These are phyloP conservation scores for Nannochloropsis gaditana DNA, from an alignment of 108 stramenopile genomes.

Conservation along the genomic window DNA sequence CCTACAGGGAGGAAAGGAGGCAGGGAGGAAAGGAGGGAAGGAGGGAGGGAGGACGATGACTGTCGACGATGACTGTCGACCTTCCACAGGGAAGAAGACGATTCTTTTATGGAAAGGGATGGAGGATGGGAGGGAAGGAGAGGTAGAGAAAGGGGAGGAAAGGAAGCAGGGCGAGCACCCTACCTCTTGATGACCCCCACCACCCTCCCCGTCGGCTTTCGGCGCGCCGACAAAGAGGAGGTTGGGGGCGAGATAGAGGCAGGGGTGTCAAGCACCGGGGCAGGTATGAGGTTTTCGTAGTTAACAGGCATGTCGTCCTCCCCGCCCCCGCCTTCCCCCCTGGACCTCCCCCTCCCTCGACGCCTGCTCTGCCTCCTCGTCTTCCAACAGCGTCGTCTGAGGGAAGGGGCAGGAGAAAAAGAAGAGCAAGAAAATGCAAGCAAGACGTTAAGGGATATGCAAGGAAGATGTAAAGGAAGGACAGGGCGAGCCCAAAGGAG, in stretches of 20 bases:
- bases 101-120: background rate
- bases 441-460: too few relatives aligned
- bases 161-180: background rate
- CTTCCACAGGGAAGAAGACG: too few relatives aligned
- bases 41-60: background rate
- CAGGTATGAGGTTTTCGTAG: conserved; percentile 26
- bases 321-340: conserved; percentile 53
- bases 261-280: background rate
- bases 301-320: conserved; percentile 51
- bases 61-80: too few relatives aligned
- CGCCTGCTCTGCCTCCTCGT: conserved; percentile 57
- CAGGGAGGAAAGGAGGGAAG: background rate
- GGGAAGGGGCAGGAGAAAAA: background rate
- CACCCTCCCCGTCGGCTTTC: conserved; percentile 35
- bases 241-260: background rate
- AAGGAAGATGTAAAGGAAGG: too few relatives aligned
- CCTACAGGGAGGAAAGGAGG: conserved; percentile 11
- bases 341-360: conserved; percentile 62
- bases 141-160: background rate
- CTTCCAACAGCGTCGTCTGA: background rate
- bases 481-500: too few relatives aligned
- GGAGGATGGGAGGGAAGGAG: background rate
- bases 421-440: background rate
- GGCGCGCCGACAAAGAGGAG: background rate
- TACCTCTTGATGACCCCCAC: conserved; percentile 46